Base-by-base conservation (phyloP, 345 rosid genomes). In the Citrus mangshanensis region DNA sequence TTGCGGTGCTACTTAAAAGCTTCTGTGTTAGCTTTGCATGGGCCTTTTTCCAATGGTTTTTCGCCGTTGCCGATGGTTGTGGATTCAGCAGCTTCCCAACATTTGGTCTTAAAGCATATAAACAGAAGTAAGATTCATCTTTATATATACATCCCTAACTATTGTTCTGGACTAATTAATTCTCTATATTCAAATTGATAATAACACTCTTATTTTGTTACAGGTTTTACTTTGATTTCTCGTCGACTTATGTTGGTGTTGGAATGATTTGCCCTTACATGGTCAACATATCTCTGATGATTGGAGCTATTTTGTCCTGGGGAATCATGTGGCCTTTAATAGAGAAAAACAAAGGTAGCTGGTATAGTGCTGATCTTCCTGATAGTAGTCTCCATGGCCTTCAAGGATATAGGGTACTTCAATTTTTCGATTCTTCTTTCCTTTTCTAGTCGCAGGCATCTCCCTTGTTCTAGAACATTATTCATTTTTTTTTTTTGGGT, bases 261-360 rank as follows among this genome's bases (percentile, higher is more conserved):
- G 98, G 98, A 24, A 91, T 95, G 98, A 93, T 95, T 16, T 95
- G 98, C 77, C 98, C 98, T 35, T 89, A 92, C 81, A 90, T 95
- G 82, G 93, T 95, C 38, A 95, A 93, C 75, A 77, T 91, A 13
- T 95, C 98, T 65, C 80, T 95, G 81, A 89, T 95, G 16, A 21
- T 92, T 69, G 98, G 98, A 49, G 94, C 97, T 32, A 82, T 91
- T 62, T 21, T 95, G 73, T 95, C 98, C 1, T 95, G 98, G 97
- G 97, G 91, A 75, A 32, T 91, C 70, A 86, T 95, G 97, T 92
- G 98, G 98, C 98, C 97, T 2, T 71, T 84, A 18, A 93, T 93
- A 55, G 92, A 83, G 72, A 78, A 71, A 18, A 88, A 89, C 78
- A 89, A 89, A 83, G 98, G 98, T 37, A 65, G 70, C 32, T 95